Conservation (phyloP, 192 early-diverging fungal species). For the Podila minutissima region DNA sequence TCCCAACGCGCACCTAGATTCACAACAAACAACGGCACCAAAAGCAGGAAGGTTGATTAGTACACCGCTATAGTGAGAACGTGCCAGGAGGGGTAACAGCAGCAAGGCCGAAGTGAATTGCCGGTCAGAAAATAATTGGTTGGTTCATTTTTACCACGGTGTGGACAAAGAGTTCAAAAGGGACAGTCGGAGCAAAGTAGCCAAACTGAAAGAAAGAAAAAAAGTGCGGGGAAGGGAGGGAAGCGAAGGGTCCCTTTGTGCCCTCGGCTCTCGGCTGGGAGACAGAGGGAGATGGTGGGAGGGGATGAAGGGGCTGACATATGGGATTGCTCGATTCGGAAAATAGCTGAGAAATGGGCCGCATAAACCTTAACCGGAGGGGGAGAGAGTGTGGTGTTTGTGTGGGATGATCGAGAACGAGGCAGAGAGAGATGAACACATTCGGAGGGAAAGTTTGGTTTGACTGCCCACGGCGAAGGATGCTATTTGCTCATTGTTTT, state of each 20-base stretch:
- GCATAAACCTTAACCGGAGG: constrained; percentile 3
- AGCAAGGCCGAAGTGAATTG: constrained; percentile 13
- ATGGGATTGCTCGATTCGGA: background rate
- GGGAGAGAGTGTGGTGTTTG: no score
- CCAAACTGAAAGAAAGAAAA: background rate
- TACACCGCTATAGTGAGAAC: background rate
- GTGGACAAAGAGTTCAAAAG: no score
- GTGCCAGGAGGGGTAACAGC: background rate
- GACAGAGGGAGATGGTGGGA: background rate
- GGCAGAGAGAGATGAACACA: background rate
- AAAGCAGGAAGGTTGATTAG: background rate
- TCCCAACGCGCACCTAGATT: constrained; percentile 37
- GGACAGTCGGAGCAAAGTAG: no score
- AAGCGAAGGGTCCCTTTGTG: no score
- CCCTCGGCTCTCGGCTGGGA: background rate
- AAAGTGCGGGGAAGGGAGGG: background rate
- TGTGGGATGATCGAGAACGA: background rate
- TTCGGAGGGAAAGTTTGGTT: background rate
- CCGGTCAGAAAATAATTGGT: background rate
- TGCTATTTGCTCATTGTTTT: constrained; percentile 5
- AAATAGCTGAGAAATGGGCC: background rate
- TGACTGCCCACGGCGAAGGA: no score
- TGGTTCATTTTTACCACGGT: no score
- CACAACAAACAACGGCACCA: background rate
- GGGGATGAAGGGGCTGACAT: background rate